Percentiles rank a stretch among this genome's conserved stretches.
phyloP scores from a whole-genome alignment of 805 yeast species.

The baker's yeast (Saccharomyces cerevisiae) region DNA sequence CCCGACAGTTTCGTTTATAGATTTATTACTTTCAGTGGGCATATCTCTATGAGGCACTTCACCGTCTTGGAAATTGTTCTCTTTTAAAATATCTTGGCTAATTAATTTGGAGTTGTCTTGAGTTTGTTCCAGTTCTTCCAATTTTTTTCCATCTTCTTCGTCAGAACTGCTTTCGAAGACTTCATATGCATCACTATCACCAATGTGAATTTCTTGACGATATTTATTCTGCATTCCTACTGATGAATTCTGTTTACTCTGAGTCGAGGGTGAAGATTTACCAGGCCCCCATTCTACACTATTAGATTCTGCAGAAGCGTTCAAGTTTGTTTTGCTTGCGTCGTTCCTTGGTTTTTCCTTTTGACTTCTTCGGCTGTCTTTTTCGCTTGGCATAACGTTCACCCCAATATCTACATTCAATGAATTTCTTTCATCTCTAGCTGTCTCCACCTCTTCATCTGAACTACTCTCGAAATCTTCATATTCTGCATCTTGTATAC shows the following conservation, averaged over 20 bases:
- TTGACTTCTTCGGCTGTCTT: background rate
- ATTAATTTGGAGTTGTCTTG: background rate
- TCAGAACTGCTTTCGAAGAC: slow-evolving; percentile 26
- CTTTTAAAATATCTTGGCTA: slow-evolving; percentile 7
- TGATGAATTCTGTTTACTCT: background rate
- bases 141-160: slow-evolving; percentile 13
- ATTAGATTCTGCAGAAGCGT: background rate
- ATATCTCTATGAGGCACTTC: slow-evolving; percentile 21
- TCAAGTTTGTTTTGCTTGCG: background rate
- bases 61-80: slow-evolving; percentile 9
- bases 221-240: background rate
- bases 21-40: slow-evolving; percentile 10
- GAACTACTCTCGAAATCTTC: slow-evolving; percentile 20
- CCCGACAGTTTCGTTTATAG: slow-evolving; percentile 4
- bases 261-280: background rate
- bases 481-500: slow-evolving; percentile 4
- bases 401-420: background rate
- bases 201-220: background rate
- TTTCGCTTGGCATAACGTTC: background rate
- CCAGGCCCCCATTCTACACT: background rate
- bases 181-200: slow-evolving; percentile 12
- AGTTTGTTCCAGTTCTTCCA: slow-evolving; percentile 11
- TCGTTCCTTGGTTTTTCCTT: slow-evolving; percentile 11
- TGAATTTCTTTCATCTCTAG: background rate
- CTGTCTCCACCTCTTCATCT: slow-evolving; percentile 3